phyloP scores from a whole-genome alignment of 805 yeast species.

The Tetrapisispora nanseiensis region DNA sequence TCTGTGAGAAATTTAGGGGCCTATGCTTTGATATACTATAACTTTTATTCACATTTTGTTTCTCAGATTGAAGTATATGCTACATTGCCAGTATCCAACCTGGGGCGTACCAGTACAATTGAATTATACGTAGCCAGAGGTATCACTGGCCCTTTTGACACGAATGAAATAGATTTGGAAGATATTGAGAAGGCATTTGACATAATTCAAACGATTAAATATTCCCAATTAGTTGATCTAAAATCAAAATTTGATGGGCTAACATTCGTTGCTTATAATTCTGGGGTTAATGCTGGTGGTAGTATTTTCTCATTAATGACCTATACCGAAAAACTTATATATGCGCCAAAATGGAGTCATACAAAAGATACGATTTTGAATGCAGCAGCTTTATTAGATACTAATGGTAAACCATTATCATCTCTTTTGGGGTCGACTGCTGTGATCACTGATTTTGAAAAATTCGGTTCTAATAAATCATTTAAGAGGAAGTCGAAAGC shows the following conservation, averaged over 20 bases:
- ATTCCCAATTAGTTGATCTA: slow-evolving; percentile 62
- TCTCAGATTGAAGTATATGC: slow-evolving; percentile 69
- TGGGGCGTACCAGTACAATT: slow-evolving; percentile 79
- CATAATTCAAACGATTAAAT: slow-evolving; percentile 56
- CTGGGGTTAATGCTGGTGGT: slow-evolving; percentile 94
- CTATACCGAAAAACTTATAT: slow-evolving; percentile 69
- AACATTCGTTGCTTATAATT: slow-evolving; percentile 68
- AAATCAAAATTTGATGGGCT: slow-evolving; percentile 51
- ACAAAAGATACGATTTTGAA: slow-evolving; percentile 77
- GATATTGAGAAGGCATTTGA: slow-evolving; percentile 81
- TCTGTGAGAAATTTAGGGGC: slow-evolving; percentile 75
- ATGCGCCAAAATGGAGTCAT: slow-evolving; percentile 93
- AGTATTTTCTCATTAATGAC: slow-evolving; percentile 74
- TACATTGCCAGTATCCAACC: slow-evolving; percentile 78
- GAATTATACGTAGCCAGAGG: slow-evolving; percentile 71
- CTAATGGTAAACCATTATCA: slow-evolving; percentile 52
- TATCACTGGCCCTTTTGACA: slow-evolving; percentile 57
- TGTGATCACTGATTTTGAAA: slow-evolving; percentile 50
- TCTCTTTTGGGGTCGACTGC: slow-evolving; percentile 71
- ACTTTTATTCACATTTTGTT: slow-evolving; percentile 44
- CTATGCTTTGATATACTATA: slow-evolving; percentile 51
- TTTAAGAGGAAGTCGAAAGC: slow-evolving; percentile 55
- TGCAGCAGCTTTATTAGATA: slow-evolving; percentile 52
- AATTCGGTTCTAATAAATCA: slow-evolving; percentile 53
- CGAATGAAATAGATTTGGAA: slow-evolving; percentile 48